Conservation (phyloP, 495 filamentous ascomycete species). For the Penicillium cataractarum region DNA sequence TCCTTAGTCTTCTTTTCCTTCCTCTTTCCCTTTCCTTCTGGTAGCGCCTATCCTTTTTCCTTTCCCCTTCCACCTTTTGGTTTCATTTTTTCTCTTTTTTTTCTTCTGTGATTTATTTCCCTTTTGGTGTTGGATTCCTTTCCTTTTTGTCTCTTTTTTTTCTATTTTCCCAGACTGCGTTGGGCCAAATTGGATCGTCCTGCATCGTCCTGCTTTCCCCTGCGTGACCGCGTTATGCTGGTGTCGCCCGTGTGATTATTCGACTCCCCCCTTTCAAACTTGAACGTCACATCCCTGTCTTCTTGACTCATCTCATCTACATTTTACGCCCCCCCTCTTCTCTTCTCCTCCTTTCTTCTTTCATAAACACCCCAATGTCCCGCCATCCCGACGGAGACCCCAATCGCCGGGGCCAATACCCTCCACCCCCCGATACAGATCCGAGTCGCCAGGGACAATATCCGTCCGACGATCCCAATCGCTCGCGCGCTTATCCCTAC, state of each 20-base stretch:
- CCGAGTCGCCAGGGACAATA: constrained; percentile 24
- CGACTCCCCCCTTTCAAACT: constrained; percentile 31
- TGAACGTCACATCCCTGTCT: constrained; percentile 41
- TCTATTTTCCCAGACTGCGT: constrained; percentile 17
- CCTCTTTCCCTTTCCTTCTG: constrained; percentile 14
- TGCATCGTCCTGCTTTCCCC: constrained; percentile 30
- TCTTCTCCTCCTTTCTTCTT: constrained; percentile 18
- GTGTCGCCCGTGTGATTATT: constrained; percentile 32
- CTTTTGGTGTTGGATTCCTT: background rate
- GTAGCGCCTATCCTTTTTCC: constrained; percentile 20
- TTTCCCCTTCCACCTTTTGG: background rate
- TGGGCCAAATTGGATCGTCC: constrained; percentile 36
- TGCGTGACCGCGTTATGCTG: constrained; percentile 36
- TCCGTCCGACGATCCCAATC: constrained; percentile 39
- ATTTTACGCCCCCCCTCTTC: constrained; percentile 29
- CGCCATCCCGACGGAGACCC: constrained; percentile 41
- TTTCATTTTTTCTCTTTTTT: background rate
- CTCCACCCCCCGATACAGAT: constrained; percentile 31
- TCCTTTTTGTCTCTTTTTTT: constrained; percentile 2
- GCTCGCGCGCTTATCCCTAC: constrained; percentile 30
- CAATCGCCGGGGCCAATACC: constrained; percentile 21
- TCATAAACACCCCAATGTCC: constrained; percentile 48
- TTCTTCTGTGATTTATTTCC: constrained; percentile 21
- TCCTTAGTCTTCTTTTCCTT: constrained; percentile 26
- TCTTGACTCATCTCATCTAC: constrained; percentile 35